phyloP scores from a whole-genome alignment of 164 flowering plant genomes.

The Berberis thunbergii region DNA sequence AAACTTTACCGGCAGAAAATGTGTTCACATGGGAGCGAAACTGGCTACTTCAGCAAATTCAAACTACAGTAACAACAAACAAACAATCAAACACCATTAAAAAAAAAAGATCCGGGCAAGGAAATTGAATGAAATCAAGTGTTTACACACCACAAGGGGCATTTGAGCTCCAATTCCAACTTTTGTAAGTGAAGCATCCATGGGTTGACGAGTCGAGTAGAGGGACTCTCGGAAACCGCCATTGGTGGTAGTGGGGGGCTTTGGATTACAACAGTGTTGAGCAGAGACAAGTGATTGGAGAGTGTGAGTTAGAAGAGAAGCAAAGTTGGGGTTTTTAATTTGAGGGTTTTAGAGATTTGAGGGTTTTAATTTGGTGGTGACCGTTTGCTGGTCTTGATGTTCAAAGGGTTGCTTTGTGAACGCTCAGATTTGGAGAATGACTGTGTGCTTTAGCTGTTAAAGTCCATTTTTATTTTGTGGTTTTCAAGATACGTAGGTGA shows the following conservation, averaged over 20 bases:
- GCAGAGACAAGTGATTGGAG: too few species aligned
- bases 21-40: constrained; percentile 62
- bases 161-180: constrained; percentile 55
- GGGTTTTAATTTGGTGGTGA: too few species aligned
- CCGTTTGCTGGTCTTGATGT: too few species aligned
- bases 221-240: constrained; percentile 12
- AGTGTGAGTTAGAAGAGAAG: too few species aligned
- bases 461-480: too few species aligned
- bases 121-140: not conserved
- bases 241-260: constrained; percentile 2
- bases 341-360: too few species aligned
- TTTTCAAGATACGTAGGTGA: too few species aligned
- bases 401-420: too few species aligned
- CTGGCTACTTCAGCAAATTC: constrained; percentile 36
- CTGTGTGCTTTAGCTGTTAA: too few species aligned
- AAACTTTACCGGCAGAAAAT: constrained; percentile 52
- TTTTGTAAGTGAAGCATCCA: constrained; percentile 51
- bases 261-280: too few species aligned
- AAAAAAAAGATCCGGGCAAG: not conserved
- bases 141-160: constrained; percentile 41
- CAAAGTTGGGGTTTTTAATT: too few species aligned
- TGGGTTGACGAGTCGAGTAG: constrained; percentile 23
- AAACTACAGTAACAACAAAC: constrained; percentile 36
- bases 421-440: too few species aligned
- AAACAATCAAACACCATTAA: not conserved